A percentile compares a stretch with the other conserved stretches of the same genome.
Evolutionary conservation across 2,329 filamentous ascomycete genomes (phyloP).

Genomic region (Penicillium psychrosexuale): DNA sequence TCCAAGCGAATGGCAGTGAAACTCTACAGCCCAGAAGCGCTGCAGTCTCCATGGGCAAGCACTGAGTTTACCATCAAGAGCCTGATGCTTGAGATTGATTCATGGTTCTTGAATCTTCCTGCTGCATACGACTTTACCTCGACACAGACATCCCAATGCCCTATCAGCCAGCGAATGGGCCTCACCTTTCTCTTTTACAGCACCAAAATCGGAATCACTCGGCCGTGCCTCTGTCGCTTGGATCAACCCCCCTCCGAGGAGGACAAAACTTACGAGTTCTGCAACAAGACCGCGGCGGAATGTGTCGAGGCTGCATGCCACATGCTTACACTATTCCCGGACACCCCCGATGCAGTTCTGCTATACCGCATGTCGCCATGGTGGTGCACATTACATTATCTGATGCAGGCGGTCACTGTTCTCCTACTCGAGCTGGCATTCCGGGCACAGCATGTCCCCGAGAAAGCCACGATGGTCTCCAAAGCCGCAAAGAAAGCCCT

Average conservation of each 20-base stretch:
- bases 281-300: constrained; percentile 37
- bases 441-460: constrained; percentile 42
- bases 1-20: constrained; percentile 38
- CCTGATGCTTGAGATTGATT: constrained; percentile 38
- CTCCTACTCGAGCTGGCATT: constrained; percentile 46
- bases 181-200: constrained; percentile 46
- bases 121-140: constrained; percentile 41
- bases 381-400: constrained; percentile 46
- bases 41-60: constrained; percentile 37
- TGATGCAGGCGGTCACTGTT: constrained; percentile 45
- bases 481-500: constrained; percentile 37
- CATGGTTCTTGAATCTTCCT: constrained; percentile 42
- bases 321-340: constrained; percentile 41
- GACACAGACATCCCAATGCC: constrained; percentile 35
- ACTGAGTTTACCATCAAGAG: constrained; percentile 39
- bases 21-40: constrained; percentile 40
- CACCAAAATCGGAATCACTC: constrained; percentile 42
- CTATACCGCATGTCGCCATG: constrained; percentile 42
- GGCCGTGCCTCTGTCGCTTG: constrained; percentile 43
- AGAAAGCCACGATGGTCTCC: constrained; percentile 37
- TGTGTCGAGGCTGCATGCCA: constrained; percentile 45
- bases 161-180: constrained; percentile 36
- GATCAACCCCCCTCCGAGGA: constrained; percentile 35
- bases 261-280: constrained; percentile 36
- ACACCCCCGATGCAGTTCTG: constrained; percentile 36